Evolutionary conservation across 2,329 filamentous ascomycete genomes (phyloP), one percentile per base, ranked within the genome.

Genomic region (Biscogniauxia sp.): DNA sequence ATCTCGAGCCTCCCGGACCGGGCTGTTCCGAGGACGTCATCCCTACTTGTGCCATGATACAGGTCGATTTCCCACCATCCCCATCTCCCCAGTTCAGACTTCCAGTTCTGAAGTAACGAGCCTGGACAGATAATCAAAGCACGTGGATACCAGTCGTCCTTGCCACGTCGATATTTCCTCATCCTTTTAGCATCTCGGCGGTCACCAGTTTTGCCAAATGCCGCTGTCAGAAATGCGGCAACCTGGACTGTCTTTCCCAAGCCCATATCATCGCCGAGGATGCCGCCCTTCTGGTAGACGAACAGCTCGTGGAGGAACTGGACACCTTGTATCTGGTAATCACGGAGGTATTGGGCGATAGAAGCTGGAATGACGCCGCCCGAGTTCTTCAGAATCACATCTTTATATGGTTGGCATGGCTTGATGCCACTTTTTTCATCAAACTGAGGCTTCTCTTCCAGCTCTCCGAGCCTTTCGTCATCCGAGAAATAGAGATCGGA

Each of bases 251-350:
- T 99, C 76, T 99, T 99, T 0, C 95, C 95, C 32, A 99, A 77
- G 20, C 95, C 95, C 95, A 99, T 99, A 70, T 99, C 95, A 72
- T 99, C 95, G 2, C 94, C 93, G 0, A 99, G 82, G 20, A 99
- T 91, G 1, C 91, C 92, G 0, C 95, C 95, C 68, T 89, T 89
- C 71, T 99, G 95, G 66, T 92, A 94, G 3, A 97, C 89, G 72
- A 98, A 98, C 20, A 91, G 84, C 61, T 91, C 85, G 72, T 98
- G 93, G 7, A 99, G 80, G 69, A 97, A 98, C 32, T 85, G 83
- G 15, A 90, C 91, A 5, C 95, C 95, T 26, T 90, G 84, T 1
- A 98, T 82, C 74, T 99, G 95, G 70, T 99, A 99, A 64, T 93
- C 91, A 61, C 95, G 87, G 54, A 99, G 80, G 77, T 95, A 97